Base-by-base conservation (phyloP, 352 stramenopile genomes). In the Phytopythium cucurbitacearum region DNA sequence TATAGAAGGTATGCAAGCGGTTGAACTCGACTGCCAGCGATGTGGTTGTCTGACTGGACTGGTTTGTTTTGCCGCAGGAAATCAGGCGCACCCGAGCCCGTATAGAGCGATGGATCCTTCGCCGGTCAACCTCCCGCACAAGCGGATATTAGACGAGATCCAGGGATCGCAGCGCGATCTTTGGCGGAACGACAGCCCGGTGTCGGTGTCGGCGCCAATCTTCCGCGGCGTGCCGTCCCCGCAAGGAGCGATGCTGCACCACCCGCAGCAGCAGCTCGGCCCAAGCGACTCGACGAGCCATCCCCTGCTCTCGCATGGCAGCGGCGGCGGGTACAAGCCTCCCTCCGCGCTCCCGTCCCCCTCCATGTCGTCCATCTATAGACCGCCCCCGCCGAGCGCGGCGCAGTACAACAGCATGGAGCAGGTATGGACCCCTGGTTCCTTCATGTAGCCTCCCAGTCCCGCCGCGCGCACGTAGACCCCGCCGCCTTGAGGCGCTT, bases 141-240 rank as follows among this genome's bases (percentile, higher is more conserved):
- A 86, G 67, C 75, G 75, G 32, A 59, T 86, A 10, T 58, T 76
- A 7, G 75, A 86, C 41, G 75, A 74, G 36, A 62, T 82, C 15
- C 75, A 83, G 39, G 57, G 71, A 16, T 66, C 63, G 10, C 73
- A 80, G 53, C 73, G 73, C 48, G 73, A 83, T 41, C 52, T 76
- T 55, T 86, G 75, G 75, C 80, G 80, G 56, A 81, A 72, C 21
- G 72, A 86, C 35, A 86, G 75, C 43, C 75, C 75, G 40, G 75
- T 86, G 53, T 86, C 75, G 7, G 75, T 86, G 21, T 71, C 70
- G 48, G 69, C 75, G n/a, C 69, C 67, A 10, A 81, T 86, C 43
- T 86, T 80, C 53, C 75, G 72, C 12, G 60, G 65, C 4, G 60
- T 66, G 43, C 61, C 67, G 32, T 34, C 51, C 3, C 35, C 48